Base-by-base conservation (phyloP, 1,284 basidiomycete genomes). In the Binderoboletus segoi region DNA sequence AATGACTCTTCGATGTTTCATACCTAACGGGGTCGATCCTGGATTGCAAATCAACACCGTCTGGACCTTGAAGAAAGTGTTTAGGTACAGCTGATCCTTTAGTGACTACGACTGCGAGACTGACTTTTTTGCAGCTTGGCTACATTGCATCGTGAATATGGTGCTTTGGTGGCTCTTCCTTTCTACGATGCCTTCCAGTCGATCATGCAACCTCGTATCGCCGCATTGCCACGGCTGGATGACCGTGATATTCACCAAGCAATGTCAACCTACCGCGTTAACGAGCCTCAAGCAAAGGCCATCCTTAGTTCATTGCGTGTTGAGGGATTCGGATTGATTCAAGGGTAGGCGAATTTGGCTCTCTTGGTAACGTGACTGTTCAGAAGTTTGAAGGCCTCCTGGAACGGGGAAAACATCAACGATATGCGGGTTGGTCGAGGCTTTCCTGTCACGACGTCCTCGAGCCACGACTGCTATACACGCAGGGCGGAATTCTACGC, bases 351-450 rank as follows among this genome's bases (percentile, higher is more conserved):
- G 23, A 28, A 37, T 30, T 54, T 56, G 38, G 48, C 24, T 21
- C 10, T 61, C 40, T 42, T 38, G 28, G 56, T 33, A n/a, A 8
- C 51, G 42, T 42, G 51, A 30, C 15, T 40, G 44, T 47, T 57
- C 18, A 53, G 16, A 57, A 42, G 57, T 11, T 44, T 51, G 38
- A 59, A 58, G 95, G 48, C 97, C 97, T 28, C 97, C 97, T 1
- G 97, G 97, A 62, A 99, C 97, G 0, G 97, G 97, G 41, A 99
- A 99, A 76, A 99, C 97, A 12, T 98, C 94, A 49, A 99, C 97
- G 0, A 99, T 99, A 62, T 93, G 94, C 65, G 94, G 93, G 20
- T 80, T 99, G n/a, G 90, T 98, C 3, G 89, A 93, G 40, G 85
- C 89, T 8, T 95, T 92, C 68, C 73, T 96, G 38, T 83, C 88